These are phyloP conservation scores for Allium sativum DNA, from an alignment of 106 monocot species.

Conservation along the genomic window DNA sequence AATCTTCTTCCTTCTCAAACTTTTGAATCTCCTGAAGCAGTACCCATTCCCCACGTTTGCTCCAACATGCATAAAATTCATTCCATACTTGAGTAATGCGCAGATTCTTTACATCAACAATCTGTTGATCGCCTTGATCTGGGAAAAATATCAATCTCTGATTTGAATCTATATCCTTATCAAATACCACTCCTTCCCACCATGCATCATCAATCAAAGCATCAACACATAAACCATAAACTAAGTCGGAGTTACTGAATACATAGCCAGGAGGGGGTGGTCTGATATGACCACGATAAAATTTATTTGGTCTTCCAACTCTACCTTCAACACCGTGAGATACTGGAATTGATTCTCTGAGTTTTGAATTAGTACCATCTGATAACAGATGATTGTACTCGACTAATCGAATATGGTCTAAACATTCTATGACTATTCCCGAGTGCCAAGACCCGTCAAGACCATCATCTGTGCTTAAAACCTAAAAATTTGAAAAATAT, in stretches of 20 bases:
- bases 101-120: conserved; percentile 16
- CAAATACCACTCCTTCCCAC: conserved; percentile 76
- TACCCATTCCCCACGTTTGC: conserved; percentile 36
- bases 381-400: conserved; percentile 32
- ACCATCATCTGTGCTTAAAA: conserved; percentile 35
- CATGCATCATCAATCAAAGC: conserved; percentile 46
- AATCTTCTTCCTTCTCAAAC: conserved; percentile 25
- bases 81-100: conserved; percentile 60
- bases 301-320: not conserved
- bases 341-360: conserved; percentile 29
- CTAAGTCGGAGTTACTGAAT: conserved; percentile 9
- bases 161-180: conserved; percentile 16
- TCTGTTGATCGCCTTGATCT: conserved; percentile 47
- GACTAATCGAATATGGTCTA: conserved; percentile 13
- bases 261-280: conserved; percentile 31
- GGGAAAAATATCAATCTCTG: conserved; percentile 53
- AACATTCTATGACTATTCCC: conserved; percentile 18
- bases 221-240: conserved; percentile 61
- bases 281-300: conserved; percentile 28
- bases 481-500: conserved; percentile 17
- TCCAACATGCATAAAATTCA: conserved; percentile 48
- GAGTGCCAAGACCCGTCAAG: conserved; percentile 57
- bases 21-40: conserved; percentile 24
- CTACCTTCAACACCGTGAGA: conserved; percentile 37
- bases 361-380: conserved; percentile 22